Evolutionary conservation across 164 flowering plant genomes (phyloP), one percentile per base, ranked within the genome.

Genomic region (Tinospora cordifolia): DNA sequence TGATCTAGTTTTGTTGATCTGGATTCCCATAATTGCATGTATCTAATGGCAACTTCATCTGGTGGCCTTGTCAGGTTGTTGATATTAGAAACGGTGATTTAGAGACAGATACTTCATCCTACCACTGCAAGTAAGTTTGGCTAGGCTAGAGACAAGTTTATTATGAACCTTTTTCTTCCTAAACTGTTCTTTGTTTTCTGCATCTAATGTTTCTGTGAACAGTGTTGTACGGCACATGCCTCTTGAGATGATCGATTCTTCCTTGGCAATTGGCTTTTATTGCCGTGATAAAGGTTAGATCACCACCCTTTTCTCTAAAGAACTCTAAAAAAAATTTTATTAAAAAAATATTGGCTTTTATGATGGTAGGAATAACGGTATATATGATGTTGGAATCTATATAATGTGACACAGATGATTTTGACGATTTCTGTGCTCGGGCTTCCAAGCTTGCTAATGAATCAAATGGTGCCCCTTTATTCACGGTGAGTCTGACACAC

Each of bases 181-280:
- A 17, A n/a, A 22, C 24, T 17, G 60, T 63, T 54, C 25, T 8
- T 21, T 69, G 9, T 60, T 30, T 60, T 60, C 34, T 17, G 26
- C 25, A 19, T 22, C 12, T 62, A 10, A 54, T n/a, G 60, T 54
- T 44, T n/a, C 24, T 54, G 9, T 54, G 19, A 46, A 14, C 84
- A 90, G 93, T 77, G 75, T 74, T 27, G 62, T 87, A 8, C 80
- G 91, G 39, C 83, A 87, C 67, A 78, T 91, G 71, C 85, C 88
- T 11, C 77, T 93, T 5, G 91, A 87, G 12, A 79, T 80, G n/a
- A 83, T 93, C 63, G 98, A 93, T 81, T 86, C 98, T 68, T 93
- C 98, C 15, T 69, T 91, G 83, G 97, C 97, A n/a, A 84, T 93
- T 70, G 96, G 98, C 30, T 93, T 93, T 77, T 93, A 85, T 59